These are phyloP conservation scores for Paramecium caudatum DNA, from an alignment of 73 alveolate genomes.

Conservation along the genomic window DNA sequence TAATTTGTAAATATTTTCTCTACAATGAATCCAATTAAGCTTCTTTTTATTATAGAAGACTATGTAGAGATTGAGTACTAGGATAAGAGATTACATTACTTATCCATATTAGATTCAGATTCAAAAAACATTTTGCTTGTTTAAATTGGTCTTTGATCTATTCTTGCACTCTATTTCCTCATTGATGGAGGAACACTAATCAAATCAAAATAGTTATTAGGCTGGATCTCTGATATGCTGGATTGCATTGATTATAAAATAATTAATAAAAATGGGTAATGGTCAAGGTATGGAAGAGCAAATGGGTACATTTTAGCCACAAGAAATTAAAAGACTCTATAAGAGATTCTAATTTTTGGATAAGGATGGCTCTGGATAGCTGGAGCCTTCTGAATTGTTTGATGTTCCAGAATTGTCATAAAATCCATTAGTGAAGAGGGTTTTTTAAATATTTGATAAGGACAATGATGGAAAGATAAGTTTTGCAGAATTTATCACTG, in stretches of 20 bases:
- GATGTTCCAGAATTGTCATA: slow-evolving; percentile 97
- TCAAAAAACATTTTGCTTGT: slow-evolving; percentile 18
- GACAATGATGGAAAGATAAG: slow-evolving; percentile 96
- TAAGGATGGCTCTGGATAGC: slow-evolving; percentile 93
- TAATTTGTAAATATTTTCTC: slow-evolving; percentile 49
- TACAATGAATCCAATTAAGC: neutral
- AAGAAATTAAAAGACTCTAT: slow-evolving; percentile 77
- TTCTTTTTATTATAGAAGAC: slow-evolving; percentile 45
- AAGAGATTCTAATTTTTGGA: slow-evolving; percentile 92
- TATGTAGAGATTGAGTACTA: slow-evolving; percentile 52
- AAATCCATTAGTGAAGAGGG: slow-evolving; percentile 96
- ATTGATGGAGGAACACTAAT: slow-evolving; percentile 59
- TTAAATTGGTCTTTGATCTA: slow-evolving; percentile 21
- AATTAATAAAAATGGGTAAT: slow-evolving; percentile 66
- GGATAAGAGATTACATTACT: neutral
- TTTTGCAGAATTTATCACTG: slow-evolving; percentile 96
- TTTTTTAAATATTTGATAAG: slow-evolving; percentile 94
- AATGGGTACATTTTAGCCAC: slow-evolving; percentile 71
- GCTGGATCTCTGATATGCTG: neutral
- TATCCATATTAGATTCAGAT: slow-evolving; percentile 51
- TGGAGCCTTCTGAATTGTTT: slow-evolving; percentile 98
- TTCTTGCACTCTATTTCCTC: slow-evolving; percentile 44
- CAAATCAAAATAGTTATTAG: slow-evolving; percentile 33
- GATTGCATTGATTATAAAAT: no score
- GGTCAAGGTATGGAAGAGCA: slow-evolving; percentile 69